Conservation (phyloP, 1,284 basidiomycete genomes). For the Cutaneotrichosporon cavernicola region DNA sequence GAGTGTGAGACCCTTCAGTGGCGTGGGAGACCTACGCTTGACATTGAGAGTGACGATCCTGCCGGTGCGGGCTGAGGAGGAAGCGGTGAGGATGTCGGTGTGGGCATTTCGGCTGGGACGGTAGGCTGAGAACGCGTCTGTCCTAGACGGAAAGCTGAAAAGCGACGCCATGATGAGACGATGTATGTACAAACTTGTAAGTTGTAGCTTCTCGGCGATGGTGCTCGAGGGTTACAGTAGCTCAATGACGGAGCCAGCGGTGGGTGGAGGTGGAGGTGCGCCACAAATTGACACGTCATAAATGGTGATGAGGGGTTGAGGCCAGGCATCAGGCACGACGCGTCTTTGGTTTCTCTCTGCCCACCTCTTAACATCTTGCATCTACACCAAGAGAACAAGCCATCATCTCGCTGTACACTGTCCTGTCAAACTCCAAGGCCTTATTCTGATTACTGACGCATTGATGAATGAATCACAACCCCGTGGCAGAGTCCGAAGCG, state of each 20-base stretch:
- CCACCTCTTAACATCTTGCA: neutral
- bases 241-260: constrained; percentile 1
- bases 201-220: neutral
- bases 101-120: constrained; percentile 43
- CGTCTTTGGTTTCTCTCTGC: neutral
- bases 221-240: neutral
- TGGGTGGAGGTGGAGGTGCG: constrained; percentile 6
- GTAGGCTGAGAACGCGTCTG: constrained; percentile 40
- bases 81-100: constrained; percentile 34
- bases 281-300: neutral
- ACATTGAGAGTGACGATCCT: constrained; percentile 30
- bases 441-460: neutral
- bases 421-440: neutral
- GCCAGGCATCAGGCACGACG: neutral
- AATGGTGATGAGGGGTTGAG: neutral
- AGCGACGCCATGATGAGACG: constrained; percentile 31
- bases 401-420: neutral
- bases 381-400: neutral
- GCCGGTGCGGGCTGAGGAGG: constrained; percentile 1
- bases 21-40: constrained; percentile 19
- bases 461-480: neutral
- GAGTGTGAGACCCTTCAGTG: neutral
- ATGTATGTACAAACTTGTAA: neutral
- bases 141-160: constrained; percentile 27
- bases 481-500: neutral